Conservation (phyloP, 1,139 yeast species). For the Chernovozyma sophiae-reginae region DNA sequence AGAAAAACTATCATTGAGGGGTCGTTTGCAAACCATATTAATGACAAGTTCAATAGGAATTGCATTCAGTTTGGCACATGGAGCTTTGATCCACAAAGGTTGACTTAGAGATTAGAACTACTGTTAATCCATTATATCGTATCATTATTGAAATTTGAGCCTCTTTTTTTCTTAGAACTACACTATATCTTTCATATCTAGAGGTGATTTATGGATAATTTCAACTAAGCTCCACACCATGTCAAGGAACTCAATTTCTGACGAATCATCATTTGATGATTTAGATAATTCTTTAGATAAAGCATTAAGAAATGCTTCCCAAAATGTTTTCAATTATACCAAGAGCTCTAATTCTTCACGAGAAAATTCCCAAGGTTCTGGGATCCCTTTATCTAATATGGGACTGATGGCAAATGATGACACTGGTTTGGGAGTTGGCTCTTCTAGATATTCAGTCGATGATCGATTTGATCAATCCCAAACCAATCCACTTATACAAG, state of each 20-base stretch:
- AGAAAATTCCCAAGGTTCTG: constrained; percentile 24
- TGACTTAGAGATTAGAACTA: no score
- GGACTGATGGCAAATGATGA: constrained; percentile 2
- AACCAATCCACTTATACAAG: constrained; percentile 1
- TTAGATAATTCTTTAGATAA: constrained; percentile 41
- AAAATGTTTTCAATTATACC: constrained; percentile 21
- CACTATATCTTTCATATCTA: no score
- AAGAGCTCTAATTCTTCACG: constrained; percentile 14
- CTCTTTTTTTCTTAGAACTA: no score
- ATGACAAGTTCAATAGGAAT: no score
- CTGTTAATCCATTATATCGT: no score
- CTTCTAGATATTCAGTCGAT: not conserved
- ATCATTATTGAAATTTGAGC: no score
- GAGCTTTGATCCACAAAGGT: no score
- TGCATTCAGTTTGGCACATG: no score
- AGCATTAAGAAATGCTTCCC: constrained; percentile 39
- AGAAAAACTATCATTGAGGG: no score
- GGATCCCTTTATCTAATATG: constrained; percentile 7
- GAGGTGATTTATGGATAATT: no score
- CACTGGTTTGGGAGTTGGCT: constrained; percentile 10
- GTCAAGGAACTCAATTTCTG: constrained; percentile 10
- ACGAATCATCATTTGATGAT: constrained; percentile 37
- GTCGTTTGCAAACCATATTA: no score
- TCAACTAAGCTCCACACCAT: no score
- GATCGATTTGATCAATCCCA: not conserved